Evolutionary conservation across 2,329 filamentous ascomycete genomes (phyloP).

Genomic region (Hortaea werneckii): DNA sequence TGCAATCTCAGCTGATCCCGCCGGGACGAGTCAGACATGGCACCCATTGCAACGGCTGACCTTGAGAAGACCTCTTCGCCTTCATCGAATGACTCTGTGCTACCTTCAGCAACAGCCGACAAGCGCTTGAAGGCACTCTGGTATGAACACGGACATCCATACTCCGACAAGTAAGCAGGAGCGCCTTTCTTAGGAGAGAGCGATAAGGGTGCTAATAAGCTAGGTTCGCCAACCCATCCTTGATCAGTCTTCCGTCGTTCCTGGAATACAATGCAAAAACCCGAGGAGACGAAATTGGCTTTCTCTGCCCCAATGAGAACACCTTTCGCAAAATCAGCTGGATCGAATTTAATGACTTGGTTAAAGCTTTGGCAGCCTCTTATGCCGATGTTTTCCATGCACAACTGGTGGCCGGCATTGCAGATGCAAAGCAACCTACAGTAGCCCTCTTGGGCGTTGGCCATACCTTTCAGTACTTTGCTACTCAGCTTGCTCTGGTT

Average conservation of each 20-base stretch:
- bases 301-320: background rate
- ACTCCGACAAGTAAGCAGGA: background rate
- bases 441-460: background rate
- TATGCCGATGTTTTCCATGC: background rate
- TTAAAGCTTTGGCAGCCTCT: background rate
- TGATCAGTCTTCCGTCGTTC: background rate
- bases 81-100: background rate
- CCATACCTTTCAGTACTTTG: background rate
- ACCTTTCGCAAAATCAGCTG: background rate
- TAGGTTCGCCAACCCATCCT: background rate
- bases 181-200: background rate
- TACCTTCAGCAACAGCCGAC: background rate
- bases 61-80: background rate
- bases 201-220: background rate
- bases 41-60: conserved; percentile 1
- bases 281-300: background rate
- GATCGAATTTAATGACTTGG: background rate
- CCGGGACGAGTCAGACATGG: background rate
- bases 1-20: too few relatives aligned
- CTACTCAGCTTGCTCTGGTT: conserved; percentile 1
- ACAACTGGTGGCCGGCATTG: background rate
- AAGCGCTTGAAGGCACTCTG: background rate
- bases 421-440: background rate
- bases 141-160: conserved; percentile 1
- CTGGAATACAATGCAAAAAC: background rate